phyloP scores from a whole-genome alignment of 2,329 filamentous ascomycete genomes.

The Aspergillus candidus region DNA sequence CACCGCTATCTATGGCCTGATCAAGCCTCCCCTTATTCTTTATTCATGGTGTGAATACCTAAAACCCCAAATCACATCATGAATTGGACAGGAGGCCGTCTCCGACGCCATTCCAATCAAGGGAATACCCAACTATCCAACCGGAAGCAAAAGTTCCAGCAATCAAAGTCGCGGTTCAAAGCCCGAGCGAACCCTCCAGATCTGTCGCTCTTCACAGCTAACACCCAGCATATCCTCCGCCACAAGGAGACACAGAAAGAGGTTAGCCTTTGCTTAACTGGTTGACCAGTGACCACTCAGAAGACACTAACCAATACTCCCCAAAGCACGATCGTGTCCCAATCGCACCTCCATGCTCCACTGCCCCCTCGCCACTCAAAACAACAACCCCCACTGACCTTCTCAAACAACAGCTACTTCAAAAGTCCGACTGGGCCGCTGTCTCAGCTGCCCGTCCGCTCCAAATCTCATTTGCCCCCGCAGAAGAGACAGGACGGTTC shows the following conservation, averaged over 20 bases:
- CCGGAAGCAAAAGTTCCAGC: slow-evolving; percentile 31
- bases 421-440: slow-evolving; percentile 34
- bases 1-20: background rate
- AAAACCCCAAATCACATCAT: slow-evolving; percentile 16
- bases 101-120: slow-evolving; percentile 36
- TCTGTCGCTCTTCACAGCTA: slow-evolving; percentile 9
- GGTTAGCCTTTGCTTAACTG: too few species aligned
- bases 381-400: slow-evolving; percentile 14
- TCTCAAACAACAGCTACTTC: slow-evolving; percentile 30
- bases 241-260: too few species aligned
- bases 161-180: slow-evolving; percentile 19
- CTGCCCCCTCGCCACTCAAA: background rate
- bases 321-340: background rate
- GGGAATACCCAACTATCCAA: slow-evolving; percentile 18
- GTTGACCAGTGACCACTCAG: too few species aligned
- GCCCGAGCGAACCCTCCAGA: slow-evolving; percentile 10
- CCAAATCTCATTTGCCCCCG: slow-evolving; percentile 24
- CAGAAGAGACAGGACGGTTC: slow-evolving; percentile 26
- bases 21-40: background rate
- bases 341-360: background rate
- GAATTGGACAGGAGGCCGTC: slow-evolving; percentile 43
- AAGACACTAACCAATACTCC: too few species aligned
- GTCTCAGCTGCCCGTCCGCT: slow-evolving; percentile 30
- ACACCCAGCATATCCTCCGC: background rate
- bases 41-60: background rate